Base-by-base conservation (phyloP, 164 flowering plant genomes). In the Sextonia rubra region DNA sequence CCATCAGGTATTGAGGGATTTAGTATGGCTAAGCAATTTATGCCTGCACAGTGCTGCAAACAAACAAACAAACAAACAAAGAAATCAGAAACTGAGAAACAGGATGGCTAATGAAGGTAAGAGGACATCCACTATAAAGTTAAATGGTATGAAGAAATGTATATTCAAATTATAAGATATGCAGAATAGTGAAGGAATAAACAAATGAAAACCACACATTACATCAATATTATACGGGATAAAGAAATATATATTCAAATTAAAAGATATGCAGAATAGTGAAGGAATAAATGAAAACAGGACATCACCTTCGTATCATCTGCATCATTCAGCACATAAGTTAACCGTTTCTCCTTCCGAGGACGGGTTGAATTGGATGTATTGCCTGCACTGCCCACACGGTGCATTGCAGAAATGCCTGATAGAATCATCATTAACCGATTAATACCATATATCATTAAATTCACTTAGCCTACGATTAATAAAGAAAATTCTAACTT, bases 341-440 rank as follows among this genome's bases (percentile, higher is more conserved):
- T 91, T 64, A 92, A 82, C 81, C 91, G 86, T 86, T 92, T 94
- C 87, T 94, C 99, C 72, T 90, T 94, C 6, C 97, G 89, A 55
- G 91, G 90, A 27, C 99, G 97, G 37, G 77, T 73, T 56, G 96
- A 91, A 80, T 80, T 82, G 69, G 85, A 65, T 26, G 88, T 83
- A 78, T 89, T 91, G 66, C 98, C 98, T 0, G 97, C 86, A 83
- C 97, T 94, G 17, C 89, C 95, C 71, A 91, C 99, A 60, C 99
- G 97, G 86, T 94, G 99, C 99, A 92, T 94, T 68, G 87, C 86
- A 72, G 69, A 80, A 52, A 52, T 52, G 58, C 73, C 73, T 71
- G 66, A 22, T 22, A 60, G 11, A 61, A 60, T 60, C 30, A 61
- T 14, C 30, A 61, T 61, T 61, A 61, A 61, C 15, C 27, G 26